phyloP scores from a whole-genome alignment of 2,329 filamentous ascomycete genomes.

The Diaporthe amygdali region DNA sequence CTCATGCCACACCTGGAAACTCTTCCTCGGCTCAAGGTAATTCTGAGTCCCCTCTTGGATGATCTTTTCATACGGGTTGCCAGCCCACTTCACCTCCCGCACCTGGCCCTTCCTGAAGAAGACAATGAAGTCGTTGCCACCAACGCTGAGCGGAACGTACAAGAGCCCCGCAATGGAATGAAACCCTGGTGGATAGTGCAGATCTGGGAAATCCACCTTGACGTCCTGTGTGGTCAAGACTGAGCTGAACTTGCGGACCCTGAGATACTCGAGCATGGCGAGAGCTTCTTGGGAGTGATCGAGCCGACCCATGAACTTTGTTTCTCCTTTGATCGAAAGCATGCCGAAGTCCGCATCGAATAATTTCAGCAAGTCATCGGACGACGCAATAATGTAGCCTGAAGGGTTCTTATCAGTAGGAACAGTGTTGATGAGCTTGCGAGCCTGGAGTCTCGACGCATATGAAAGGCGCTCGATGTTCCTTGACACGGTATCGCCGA shows the following conservation, averaged over 20 bases:
- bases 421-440: constrained; percentile 86
- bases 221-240: constrained; percentile 83
- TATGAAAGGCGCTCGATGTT: constrained; percentile 91
- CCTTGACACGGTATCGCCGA: constrained; percentile 83
- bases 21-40: constrained; percentile 78
- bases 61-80: constrained; percentile 83
- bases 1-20: constrained; percentile 83
- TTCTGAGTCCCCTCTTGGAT: constrained; percentile 74
- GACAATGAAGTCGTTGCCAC: constrained; percentile 84
- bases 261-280: constrained; percentile 83
- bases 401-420: constrained; percentile 83
- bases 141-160: constrained; percentile 78
- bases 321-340: constrained; percentile 85
- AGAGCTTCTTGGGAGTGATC: constrained; percentile 82
- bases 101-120: constrained; percentile 84
- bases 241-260: constrained; percentile 74
- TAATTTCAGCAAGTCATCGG: constrained; percentile 80
- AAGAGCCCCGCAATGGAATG: constrained; percentile 77
- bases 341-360: constrained; percentile 90
- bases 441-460: constrained; percentile 80
- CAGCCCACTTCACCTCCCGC: constrained; percentile 83
- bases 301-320: constrained; percentile 79
- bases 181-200: constrained; percentile 81
- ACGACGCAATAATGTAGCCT: constrained; percentile 89
- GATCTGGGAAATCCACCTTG: constrained; percentile 76